A percentile compares a stretch with the other conserved stretches of the same genome.
phyloP scores from a whole-genome alignment of 305 asterid genomes.

The Fraxinus paxiana region DNA sequence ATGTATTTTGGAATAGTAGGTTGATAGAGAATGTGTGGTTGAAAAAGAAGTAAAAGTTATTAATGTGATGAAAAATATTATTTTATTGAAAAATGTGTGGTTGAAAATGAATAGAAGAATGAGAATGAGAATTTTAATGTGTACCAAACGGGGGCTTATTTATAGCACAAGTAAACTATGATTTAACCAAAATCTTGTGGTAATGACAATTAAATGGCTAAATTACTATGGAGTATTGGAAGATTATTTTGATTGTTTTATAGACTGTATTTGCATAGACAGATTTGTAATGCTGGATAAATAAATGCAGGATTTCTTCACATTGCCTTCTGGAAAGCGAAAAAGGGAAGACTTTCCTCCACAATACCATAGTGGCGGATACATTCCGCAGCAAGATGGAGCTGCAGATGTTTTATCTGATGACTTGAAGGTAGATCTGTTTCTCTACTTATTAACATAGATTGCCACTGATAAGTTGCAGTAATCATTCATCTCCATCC shows the following conservation, averaged over 20 bases:
- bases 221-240: neutral
- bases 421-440: slow-evolving; percentile 46
- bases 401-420: slow-evolving; percentile 53
- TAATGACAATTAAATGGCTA: neutral
- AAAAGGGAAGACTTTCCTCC: slow-evolving; percentile 71
- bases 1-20: no score
- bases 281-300: neutral
- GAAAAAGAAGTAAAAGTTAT: no score
- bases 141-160: neutral
- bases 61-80: no score
- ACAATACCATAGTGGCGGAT: slow-evolving; percentile 63
- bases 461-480: neutral
- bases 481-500: slow-evolving; percentile 10
- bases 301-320: slow-evolving; percentile 68
- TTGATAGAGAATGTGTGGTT: no score
- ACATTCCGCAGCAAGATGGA: slow-evolving; percentile 96
- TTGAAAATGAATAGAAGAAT: no score
- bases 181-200: neutral
- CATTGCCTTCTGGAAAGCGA: slow-evolving; percentile 57
- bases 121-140: no score
- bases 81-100: no score
- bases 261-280: neutral
- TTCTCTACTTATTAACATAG: neutral
- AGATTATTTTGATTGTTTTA: neutral
- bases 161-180: neutral